Percentiles rank a stretch among this genome's conserved stretches.
Conservation (phyloP, 2,329 filamentous ascomycete genomes). For the Epichloe gansuensis region DNA sequence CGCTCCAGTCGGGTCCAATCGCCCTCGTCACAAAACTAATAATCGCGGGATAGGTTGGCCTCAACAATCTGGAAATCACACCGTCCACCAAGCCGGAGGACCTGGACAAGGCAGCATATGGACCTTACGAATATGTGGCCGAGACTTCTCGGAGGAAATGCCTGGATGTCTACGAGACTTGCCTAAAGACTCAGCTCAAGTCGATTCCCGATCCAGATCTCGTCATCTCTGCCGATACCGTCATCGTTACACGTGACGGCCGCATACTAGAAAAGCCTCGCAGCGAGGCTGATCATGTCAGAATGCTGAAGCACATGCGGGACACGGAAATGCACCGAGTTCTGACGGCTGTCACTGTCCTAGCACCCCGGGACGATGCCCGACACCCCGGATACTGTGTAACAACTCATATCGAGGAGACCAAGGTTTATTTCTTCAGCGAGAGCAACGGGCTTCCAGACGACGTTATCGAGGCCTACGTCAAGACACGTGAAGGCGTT, state of each 20-base stretch:
- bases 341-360: conserved; percentile 71
- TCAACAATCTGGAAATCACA: conserved; percentile 69
- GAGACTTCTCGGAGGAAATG: conserved; percentile 77
- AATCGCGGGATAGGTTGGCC: conserved; percentile 47
- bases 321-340: conserved; percentile 71
- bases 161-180: conserved; percentile 50
- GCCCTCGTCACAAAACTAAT: conserved; percentile 4
- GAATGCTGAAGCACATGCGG: conserved; percentile 70
- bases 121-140: conserved; percentile 82
- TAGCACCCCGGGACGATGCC: conserved; percentile 71
- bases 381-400: conserved; percentile 75
- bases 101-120: conserved; percentile 59
- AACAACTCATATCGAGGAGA: conserved; percentile 76
- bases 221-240: conserved; percentile 81
- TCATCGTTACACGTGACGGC: conserved; percentile 66
- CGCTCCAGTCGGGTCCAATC: neutral
- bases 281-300: conserved; percentile 65
- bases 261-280: conserved; percentile 84
- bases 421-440: conserved; percentile 72
- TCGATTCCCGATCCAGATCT: conserved; percentile 58
- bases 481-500: conserved; percentile 75
- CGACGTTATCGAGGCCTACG: conserved; percentile 68
- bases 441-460: conserved; percentile 49
- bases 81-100: conserved; percentile 78
- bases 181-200: conserved; percentile 28